phyloP scores from a whole-genome alignment of 805 yeast species.

The Metschnikowia anglica region DNA sequence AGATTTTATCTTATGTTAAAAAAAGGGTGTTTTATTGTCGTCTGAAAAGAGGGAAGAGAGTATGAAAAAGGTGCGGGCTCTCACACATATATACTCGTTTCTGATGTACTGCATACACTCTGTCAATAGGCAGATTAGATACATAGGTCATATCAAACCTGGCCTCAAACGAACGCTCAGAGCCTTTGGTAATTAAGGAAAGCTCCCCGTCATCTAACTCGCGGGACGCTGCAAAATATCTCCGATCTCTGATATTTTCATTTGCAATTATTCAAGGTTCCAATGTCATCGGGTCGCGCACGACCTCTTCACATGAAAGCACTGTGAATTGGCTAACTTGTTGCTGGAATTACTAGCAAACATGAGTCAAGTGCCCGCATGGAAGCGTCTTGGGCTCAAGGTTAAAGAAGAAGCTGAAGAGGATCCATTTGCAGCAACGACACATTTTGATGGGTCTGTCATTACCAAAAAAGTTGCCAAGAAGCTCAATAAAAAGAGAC shows the following conservation, averaged over 20 bases:
- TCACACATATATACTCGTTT: conserved; percentile 3
- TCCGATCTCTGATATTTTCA: too few relatives aligned
- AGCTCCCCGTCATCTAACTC: too few relatives aligned
- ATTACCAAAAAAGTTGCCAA: conserved; percentile 45
- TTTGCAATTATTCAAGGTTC: too few relatives aligned
- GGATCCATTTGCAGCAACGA: conserved; percentile 46
- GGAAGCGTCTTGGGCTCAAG: conserved; percentile 75
- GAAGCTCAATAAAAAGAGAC: conserved; percentile 37
- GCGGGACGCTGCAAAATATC: too few relatives aligned
- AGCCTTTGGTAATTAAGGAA: too few relatives aligned
- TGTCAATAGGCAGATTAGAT: too few relatives aligned
- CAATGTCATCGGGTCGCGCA: conserved; percentile 17
- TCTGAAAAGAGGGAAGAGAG: not conserved
- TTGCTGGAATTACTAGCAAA: not conserved
- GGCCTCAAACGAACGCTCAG: not conserved
- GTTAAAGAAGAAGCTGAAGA: conserved; percentile 47
- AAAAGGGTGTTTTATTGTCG: conserved; percentile 7
- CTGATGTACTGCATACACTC: not conserved
- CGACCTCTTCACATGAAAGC: conserved; percentile 9
- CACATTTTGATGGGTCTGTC: conserved; percentile 45
- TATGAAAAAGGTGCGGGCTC: conserved; percentile 1
- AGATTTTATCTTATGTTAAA: not conserved
- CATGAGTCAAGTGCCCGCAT: conserved; percentile 59
- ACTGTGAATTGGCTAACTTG: not conserved
- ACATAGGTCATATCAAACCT: not conserved